These are phyloP conservation scores for Maudiozyma turicensis DNA, from an alignment of 805 yeast genomes.

Conservation along the genomic window DNA sequence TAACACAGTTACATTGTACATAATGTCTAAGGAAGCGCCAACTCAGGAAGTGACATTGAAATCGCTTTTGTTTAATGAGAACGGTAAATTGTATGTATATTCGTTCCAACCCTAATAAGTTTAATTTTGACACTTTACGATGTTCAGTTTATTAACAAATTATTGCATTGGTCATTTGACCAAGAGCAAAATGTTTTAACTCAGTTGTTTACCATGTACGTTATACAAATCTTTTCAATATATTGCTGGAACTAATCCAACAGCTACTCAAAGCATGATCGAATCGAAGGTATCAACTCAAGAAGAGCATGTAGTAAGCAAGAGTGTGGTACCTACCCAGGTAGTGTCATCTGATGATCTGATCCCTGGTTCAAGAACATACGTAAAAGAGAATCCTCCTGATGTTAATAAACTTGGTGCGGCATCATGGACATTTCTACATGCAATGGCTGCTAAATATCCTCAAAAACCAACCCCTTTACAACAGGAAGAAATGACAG, in stretches of 20 bases:
- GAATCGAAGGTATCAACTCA: neutral
- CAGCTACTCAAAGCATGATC: neutral
- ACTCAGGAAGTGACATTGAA: neutral
- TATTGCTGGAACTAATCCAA: slow-evolving; percentile 5
- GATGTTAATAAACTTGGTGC: slow-evolving; percentile 76
- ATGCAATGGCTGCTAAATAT: slow-evolving; percentile 81
- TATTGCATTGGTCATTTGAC: neutral
- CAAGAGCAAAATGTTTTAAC: no score
- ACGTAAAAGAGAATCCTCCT: slow-evolving; percentile 64
- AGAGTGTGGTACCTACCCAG: neutral
- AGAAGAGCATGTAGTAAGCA: slow-evolving; percentile 35
- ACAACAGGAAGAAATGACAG: slow-evolving; percentile 63
- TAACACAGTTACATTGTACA: neutral
- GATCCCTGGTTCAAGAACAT: slow-evolving; percentile 22
- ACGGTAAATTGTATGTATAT: slow-evolving; percentile 84
- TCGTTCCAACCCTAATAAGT: neutral
- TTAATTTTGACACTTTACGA: no score
- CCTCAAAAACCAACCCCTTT: slow-evolving; percentile 57
- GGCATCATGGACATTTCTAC: slow-evolving; percentile 88
- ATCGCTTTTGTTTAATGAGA: slow-evolving; percentile 48
- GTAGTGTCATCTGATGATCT: slow-evolving; percentile 29
- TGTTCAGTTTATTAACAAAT: slow-evolving; percentile 12
- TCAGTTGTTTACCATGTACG: slow-evolving; percentile 80
- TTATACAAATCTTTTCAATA: slow-evolving; percentile 62
- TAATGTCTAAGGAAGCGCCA: slow-evolving; percentile 2